Conservation (phyloP, 176 grass and related monocot species). For the Melocanna baccifera region DNA sequence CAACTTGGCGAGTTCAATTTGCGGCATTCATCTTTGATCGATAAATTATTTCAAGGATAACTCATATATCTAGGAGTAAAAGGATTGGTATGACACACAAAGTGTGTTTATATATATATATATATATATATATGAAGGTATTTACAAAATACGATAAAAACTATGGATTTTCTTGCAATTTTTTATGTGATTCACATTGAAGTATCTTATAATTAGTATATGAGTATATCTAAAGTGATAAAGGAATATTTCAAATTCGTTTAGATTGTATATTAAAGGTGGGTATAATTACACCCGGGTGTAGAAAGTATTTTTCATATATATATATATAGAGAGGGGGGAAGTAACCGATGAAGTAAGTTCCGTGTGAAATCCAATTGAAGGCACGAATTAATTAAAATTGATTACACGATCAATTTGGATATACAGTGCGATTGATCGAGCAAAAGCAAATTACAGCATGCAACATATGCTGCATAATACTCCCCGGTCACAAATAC, state of each 20-base stretch:
- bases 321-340: too few species aligned
- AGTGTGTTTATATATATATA: background rate
- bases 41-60: background rate
- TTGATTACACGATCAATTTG: background rate
- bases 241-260: too few species aligned
- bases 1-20: background rate
- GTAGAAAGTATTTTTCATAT: too few species aligned
- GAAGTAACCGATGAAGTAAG: background rate
- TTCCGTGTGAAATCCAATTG: background rate
- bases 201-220: too few species aligned
- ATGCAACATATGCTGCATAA: background rate
- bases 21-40: background rate
- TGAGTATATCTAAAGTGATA: too few species aligned
- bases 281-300: too few species aligned
- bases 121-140: too few species aligned
- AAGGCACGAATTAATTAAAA: background rate
- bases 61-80: background rate
- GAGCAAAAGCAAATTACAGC: background rate
- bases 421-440: background rate
- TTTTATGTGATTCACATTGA: too few species aligned
- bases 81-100: background rate
- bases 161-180: too few species aligned
- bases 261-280: too few species aligned
- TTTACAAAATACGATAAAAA: too few species aligned
- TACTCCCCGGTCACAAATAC: too few species aligned